Evolutionary conservation across 768 basidiomycete species (phyloP), one percentile per base, ranked within the genome.

Genomic region (Austroboletus festivus): DNA sequence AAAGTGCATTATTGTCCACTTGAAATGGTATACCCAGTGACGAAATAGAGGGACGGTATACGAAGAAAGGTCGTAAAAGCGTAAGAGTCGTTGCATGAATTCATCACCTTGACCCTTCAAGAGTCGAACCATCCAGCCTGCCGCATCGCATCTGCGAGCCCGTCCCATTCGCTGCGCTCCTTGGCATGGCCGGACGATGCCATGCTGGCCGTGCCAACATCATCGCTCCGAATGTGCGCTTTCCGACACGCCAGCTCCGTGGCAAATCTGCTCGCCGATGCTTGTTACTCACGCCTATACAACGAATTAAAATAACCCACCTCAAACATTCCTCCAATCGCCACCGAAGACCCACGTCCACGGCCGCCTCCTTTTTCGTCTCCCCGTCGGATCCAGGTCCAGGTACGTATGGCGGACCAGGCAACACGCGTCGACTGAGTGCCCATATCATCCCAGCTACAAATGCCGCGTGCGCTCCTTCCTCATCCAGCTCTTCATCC

Each of bases 371-470:
- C 42, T 78, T 80, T 20, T 59, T 57, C 15, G 31, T 42, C 13
- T 62, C 64, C 13, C 37, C 50, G 11, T 57, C 50, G 5, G 42
- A 12, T 48, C 33, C 45, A 9, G 33, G 30, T 4, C 56, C 56
- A 4, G 83, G 86, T 9, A 81, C 82, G 64, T 87, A 92, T n/a
- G 87, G 90, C 9, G 78, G 67, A 0, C 90, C 88, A 26, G 89
- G 89, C 40, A 83, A 68, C 44, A 89, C 69, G 38, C 81, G 74
- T 55, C 88, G 71, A 47, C 83, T 89, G 55, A 93, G 62, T 0
- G 89, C 81, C 64, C 81, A 92, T 46, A 93, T 86, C 88, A 93
- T 91, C 8, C 89, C 90, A 0, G 86, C 83, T n/a, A 89, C 78
- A 56, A 90, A 90, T 3, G 88, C 89, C 48, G 87, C 84, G 55